These are phyloP conservation scores for Macrolepiota fuliginosa DNA, from an alignment of 768 basidiomycete species.

Conservation along the genomic window DNA sequence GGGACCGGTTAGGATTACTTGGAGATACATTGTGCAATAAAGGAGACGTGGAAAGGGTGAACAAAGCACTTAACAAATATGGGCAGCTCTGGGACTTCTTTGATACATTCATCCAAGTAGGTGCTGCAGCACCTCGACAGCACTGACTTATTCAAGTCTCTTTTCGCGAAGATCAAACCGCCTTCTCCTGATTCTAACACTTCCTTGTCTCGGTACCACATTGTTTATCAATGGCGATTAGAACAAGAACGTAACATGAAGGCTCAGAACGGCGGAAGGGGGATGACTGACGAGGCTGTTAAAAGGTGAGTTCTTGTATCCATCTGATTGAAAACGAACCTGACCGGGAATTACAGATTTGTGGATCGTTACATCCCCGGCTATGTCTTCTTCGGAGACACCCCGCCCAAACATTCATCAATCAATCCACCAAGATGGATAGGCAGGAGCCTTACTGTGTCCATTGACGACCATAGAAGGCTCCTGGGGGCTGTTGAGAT, in stretches of 20 bases:
- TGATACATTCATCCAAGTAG: constrained; percentile 75
- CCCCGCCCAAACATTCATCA: not conserved
- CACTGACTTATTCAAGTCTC: not conserved
- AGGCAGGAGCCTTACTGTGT: constrained; percentile 49
- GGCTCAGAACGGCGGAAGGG: constrained; percentile 73
- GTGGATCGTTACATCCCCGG: constrained; percentile 77
- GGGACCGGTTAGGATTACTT: constrained; percentile 31
- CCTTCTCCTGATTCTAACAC: constrained; percentile 21
- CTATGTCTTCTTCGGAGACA: constrained; percentile 17
- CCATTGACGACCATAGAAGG: constrained; percentile 53
- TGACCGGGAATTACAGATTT: constrained; percentile 47
- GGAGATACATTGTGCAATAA: constrained; percentile 38
- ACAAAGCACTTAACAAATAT: constrained; percentile 60
- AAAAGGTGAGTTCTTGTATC: constrained; percentile 51
- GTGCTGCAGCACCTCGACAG: constrained; percentile 15
- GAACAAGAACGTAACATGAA: constrained; percentile 94
- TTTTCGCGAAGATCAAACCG: constrained; percentile 27
- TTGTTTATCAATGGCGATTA: constrained; percentile 85
- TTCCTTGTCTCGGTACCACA: constrained; percentile 33
- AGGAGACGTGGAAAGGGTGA: constrained; percentile 60
- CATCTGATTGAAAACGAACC: not conserved
- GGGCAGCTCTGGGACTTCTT: constrained; percentile 67
- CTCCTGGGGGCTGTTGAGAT: constrained; percentile 40
- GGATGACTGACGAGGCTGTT: constrained; percentile 79
- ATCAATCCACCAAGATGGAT: constrained; percentile 22